Conservation (phyloP, 495 filamentous ascomycete genomes). For the Polyplosphaeria fusca region DNA sequence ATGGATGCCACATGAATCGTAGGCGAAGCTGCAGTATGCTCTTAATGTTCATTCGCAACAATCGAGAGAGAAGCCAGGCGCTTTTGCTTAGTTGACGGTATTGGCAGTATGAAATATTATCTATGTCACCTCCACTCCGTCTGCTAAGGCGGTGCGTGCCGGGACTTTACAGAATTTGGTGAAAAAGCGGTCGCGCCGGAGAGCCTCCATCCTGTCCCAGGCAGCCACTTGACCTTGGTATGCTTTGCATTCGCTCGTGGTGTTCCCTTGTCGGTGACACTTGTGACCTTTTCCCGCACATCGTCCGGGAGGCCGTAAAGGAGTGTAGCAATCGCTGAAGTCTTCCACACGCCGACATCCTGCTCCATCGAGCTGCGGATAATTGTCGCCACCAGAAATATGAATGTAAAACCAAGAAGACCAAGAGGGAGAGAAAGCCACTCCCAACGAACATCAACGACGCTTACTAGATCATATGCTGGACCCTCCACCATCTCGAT, state of each 20-base stretch:
- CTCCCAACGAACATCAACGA: constrained; percentile 21
- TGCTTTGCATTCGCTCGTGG: constrained; percentile 17
- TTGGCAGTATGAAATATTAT: no score
- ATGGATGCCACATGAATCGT: no score
- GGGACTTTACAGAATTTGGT: background rate
- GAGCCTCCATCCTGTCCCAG: constrained; percentile 14
- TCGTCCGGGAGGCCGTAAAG: constrained; percentile 22
- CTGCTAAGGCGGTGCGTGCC: background rate
- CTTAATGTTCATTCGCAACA: no score
- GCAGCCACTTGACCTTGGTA: constrained; percentile 15
- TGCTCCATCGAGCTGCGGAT: constrained; percentile 21
- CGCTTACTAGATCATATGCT: constrained; percentile 12
- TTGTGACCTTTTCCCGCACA: constrained; percentile 15
- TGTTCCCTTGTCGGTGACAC: constrained; percentile 4
- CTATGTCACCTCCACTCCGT: no score
- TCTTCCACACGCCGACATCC: constrained; percentile 23
- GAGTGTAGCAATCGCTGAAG: constrained; percentile 27
- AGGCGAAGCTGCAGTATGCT: no score
- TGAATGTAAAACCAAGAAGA: constrained; percentile 15
- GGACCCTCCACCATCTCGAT: constrained; percentile 10
- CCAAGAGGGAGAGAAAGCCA: constrained; percentile 22
- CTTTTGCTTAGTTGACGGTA: no score
- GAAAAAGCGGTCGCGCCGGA: constrained; percentile 1
- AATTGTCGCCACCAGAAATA: constrained; percentile 22
- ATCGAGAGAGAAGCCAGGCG: no score